These are phyloP conservation scores for Mycena chlorophos DNA, from an alignment of 768 basidiomycete species.

Conservation along the genomic window DNA sequence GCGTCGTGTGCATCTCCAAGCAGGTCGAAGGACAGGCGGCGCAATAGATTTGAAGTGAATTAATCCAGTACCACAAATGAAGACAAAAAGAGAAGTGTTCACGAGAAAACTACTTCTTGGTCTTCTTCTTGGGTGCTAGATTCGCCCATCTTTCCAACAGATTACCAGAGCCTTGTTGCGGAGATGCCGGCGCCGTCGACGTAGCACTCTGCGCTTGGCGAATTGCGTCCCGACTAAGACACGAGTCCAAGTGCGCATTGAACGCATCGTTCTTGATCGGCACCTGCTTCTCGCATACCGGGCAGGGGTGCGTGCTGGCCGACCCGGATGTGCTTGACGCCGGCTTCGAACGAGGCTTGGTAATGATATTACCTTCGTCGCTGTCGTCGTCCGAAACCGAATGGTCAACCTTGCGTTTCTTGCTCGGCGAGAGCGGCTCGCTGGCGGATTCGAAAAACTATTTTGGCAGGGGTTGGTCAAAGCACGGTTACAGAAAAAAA, in stretches of 20 bases:
- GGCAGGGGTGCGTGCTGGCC: slow-evolving; percentile 54
- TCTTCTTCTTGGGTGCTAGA: slow-evolving; percentile 12
- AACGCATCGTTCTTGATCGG: slow-evolving; percentile 73
- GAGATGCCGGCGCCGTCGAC: slow-evolving; percentile 9
- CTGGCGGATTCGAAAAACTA: slow-evolving; percentile 63
- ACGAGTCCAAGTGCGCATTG: slow-evolving; percentile 89
- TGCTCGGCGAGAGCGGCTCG: slow-evolving; percentile 35
- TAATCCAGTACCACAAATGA: too few species aligned
- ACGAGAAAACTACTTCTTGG: slow-evolving; percentile 8
- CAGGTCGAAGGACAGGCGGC: slow-evolving; percentile 55
- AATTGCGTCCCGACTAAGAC: slow-evolving; percentile 78
- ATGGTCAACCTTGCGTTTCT: slow-evolving; percentile 39
- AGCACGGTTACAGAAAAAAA: background rate
- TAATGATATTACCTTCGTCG: background rate
- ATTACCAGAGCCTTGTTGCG: slow-evolving; percentile 15
- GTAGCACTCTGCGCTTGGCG: slow-evolving; percentile 60
- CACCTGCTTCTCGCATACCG: slow-evolving; percentile 65
- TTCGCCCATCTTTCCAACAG: slow-evolving; percentile 18
- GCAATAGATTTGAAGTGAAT: too few species aligned
- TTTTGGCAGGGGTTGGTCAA: background rate
- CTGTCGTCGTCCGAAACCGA: background rate
- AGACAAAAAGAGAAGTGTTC: slow-evolving; percentile 43
- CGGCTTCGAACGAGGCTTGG: slow-evolving; percentile 1
- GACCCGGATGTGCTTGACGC: background rate
- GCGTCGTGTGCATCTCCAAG: slow-evolving; percentile 79